These are phyloP conservation scores for Saccharomycopsis malanga DNA, from an alignment of 805 yeast genomes.

Conservation along the genomic window DNA sequence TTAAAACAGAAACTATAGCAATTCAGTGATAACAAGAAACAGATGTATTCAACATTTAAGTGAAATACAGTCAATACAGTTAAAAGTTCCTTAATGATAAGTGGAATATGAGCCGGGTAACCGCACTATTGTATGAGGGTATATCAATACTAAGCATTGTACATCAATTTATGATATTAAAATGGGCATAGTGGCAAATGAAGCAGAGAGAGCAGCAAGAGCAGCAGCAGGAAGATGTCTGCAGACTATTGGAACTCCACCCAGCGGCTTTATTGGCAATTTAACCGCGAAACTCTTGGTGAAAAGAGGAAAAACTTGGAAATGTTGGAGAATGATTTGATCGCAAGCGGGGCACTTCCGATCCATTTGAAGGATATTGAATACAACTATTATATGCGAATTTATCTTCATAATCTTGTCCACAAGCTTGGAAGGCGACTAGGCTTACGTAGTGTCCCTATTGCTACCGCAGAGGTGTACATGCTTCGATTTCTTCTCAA, in stretches of 20 bases:
- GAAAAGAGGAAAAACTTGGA: constrained; percentile 37
- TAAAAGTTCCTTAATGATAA: too few species aligned
- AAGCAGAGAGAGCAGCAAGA: too few species aligned
- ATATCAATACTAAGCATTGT: too few species aligned
- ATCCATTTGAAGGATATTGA: constrained; percentile 35
- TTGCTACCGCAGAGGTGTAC: constrained; percentile 86
- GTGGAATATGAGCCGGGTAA: too few species aligned
- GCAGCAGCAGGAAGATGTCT: too few species aligned
- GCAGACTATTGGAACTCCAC: constrained; percentile 87
- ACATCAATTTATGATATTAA: too few species aligned
- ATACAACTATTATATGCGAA: constrained; percentile 57
- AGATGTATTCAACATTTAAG: too few species aligned
- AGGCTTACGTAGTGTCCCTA: constrained; percentile 70
- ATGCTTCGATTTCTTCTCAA: constrained; percentile 67
- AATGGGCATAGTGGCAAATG: too few species aligned
- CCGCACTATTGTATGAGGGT: too few species aligned
- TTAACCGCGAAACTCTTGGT: constrained; percentile 52
- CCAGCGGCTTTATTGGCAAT: constrained; percentile 77
- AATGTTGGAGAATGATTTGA: constrained; percentile 28
- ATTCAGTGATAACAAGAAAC: too few species aligned
- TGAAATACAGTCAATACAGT: too few species aligned
- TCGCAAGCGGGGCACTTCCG: constrained; percentile 30
- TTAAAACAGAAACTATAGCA: too few species aligned
- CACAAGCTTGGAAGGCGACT: constrained; percentile 74
- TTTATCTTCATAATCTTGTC: constrained; percentile 70